phyloP scores from a whole-genome alignment of 805 yeast species.

The Zygoascus biomembranicola region DNA sequence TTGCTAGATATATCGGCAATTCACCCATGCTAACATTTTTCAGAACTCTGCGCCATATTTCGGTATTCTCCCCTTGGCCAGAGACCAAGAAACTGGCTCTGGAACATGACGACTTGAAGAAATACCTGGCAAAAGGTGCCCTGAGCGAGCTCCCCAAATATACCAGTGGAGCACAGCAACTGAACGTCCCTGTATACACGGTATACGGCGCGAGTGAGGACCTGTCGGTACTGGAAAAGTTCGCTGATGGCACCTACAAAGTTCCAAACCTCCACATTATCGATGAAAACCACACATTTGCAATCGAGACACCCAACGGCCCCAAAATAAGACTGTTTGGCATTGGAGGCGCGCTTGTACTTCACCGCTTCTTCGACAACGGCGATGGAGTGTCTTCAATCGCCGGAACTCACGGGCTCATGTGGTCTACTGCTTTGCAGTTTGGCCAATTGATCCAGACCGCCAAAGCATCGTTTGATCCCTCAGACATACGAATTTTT shows the following conservation, averaged over 20 bases:
- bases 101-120: conserved; percentile 44
- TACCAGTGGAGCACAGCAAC: conserved; percentile 32
- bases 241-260: conserved; percentile 43
- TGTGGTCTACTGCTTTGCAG: conserved; percentile 68
- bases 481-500: conserved; percentile 48
- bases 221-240: conserved; percentile 53
- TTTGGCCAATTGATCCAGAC: conserved; percentile 56
- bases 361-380: conserved; percentile 59
- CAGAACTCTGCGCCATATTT: conserved; percentile 45
- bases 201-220: conserved; percentile 75
- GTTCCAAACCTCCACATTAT: conserved; percentile 53
- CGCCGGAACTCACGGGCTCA: conserved; percentile 59
- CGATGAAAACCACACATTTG: conserved; percentile 47
- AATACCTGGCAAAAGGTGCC: conserved; percentile 32
- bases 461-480: conserved; percentile 33
- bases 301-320: conserved; percentile 35
- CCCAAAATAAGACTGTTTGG: conserved; percentile 53
- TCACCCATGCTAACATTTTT: background rate
- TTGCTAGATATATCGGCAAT: background rate
- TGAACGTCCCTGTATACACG: conserved; percentile 61
- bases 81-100: conserved; percentile 38
- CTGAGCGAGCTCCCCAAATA: conserved; percentile 48
- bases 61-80: conserved; percentile 55
- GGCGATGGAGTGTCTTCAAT: conserved; percentile 40
- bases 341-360: conserved; percentile 61